Base-by-base conservation (phyloP, 176 grass and related monocot genomes). In the Carex cristatella region DNA sequence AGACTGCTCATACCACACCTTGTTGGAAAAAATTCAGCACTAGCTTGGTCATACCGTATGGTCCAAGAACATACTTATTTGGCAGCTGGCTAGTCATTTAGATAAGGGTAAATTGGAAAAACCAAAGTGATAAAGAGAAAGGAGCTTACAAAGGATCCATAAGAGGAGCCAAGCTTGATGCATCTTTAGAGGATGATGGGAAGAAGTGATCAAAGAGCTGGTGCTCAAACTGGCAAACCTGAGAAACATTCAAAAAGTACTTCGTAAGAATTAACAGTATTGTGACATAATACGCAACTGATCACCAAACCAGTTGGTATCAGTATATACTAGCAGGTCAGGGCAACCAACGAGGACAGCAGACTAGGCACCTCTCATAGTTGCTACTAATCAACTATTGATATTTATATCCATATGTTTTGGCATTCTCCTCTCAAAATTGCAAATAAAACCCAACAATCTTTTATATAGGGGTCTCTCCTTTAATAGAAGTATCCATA, bases 171-270 rank as follows among this genome's bases (percentile, higher is more conserved):
- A 99, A 92, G 87, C 85, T 95, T 74, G 93, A 92, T 87, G 85
- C 87, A 89, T 95, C 96, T 63, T 88, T 83, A 81, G 93, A 90
- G 76, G 96, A 95, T 88, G 90, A 86, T 57, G 93, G 91, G 85
- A 99, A 99, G 85, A 99, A 99, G 80, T 95, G 90, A 74, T 92
- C 96, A 92, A 99, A 98, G 69, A 99, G 93, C 69, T 99, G 96
- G 83, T 99, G 96, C 88, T 99, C 96, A 92, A 95, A 87, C 87
- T 99, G 93, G 81, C 93, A 99, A 87, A 94, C 91, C 96, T 99
- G 85, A 72, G n/a, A 88, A 90, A 58, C 8, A 93, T 87, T 42
- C 65, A 49, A 79, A 23, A 32, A 86, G 54, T 90, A 86, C n/a
- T 70, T 84, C 68, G 70, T 86, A 91, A 86, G 71, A 79, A 37